phyloP scores from a whole-genome alignment of 2,329 filamentous ascomycete genomes.

The Claviceps monticola region DNA sequence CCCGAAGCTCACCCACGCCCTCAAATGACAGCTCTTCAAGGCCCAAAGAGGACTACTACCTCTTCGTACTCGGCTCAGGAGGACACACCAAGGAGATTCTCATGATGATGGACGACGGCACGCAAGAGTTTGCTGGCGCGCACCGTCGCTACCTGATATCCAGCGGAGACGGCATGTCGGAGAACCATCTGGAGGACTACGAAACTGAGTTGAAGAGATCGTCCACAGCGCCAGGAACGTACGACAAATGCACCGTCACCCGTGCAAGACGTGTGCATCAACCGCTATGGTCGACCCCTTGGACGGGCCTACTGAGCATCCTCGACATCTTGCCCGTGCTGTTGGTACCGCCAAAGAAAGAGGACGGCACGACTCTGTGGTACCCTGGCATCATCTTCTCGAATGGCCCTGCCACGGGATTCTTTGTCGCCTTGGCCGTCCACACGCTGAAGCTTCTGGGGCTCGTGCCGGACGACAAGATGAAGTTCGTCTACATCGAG shows the following conservation, averaged over 20 bases:
- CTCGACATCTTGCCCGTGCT: constrained; percentile 46
- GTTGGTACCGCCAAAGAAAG: constrained; percentile 17
- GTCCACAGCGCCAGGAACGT: constrained; percentile 29
- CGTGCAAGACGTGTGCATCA: constrained; percentile 77
- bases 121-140: constrained; percentile 34
- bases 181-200: constrained; percentile 48
- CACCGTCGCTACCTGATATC: constrained; percentile 74
- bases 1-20: background rate
- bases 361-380: constrained; percentile 11
- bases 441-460: constrained; percentile 33
- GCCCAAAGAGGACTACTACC: constrained; percentile 35
- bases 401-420: constrained; percentile 80
- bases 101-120: constrained; percentile 55
- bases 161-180: constrained; percentile 57
- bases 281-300: constrained; percentile 56
- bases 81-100: constrained; percentile 95
- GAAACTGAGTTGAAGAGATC: constrained; percentile 19
- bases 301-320: constrained; percentile 54
- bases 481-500: constrained; percentile 76
- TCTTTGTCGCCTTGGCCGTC: constrained; percentile 50
- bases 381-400: constrained; percentile 68
- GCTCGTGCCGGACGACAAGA: constrained; percentile 34
- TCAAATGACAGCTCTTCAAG: background rate
- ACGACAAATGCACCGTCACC: constrained; percentile 53
- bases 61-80: constrained; percentile 80